Percentiles rank a stretch among this genome's conserved stretches.
These are phyloP conservation scores for Neopestalotiopsis sp. DNA, from an alignment of 2,329 filamentous ascomycete genomes.

Conservation along the genomic window DNA sequence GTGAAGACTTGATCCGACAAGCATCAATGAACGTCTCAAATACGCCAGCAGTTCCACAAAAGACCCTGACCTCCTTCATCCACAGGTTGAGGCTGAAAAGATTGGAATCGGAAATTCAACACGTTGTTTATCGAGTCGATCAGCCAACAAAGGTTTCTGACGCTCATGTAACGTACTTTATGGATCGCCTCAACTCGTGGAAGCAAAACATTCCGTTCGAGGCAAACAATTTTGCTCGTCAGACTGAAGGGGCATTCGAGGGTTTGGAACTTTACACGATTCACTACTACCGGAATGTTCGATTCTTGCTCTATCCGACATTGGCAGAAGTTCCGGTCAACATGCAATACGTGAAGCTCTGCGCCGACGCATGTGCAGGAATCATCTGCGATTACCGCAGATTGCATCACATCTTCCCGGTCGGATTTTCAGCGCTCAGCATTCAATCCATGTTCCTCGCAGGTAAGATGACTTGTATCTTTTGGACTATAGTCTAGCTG, in stretches of 20 bases:
- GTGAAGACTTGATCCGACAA: slow-evolving; percentile 30
- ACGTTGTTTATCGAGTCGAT: slow-evolving; percentile 34
- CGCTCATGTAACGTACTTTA: slow-evolving; percentile 27
- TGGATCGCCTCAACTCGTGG: slow-evolving; percentile 32
- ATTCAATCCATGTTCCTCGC: slow-evolving; percentile 37
- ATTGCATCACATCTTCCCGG: slow-evolving; percentile 35
- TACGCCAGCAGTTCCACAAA: slow-evolving; percentile 30
- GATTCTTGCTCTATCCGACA: slow-evolving; percentile 34
- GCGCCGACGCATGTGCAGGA: slow-evolving; percentile 33
- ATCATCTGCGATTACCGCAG: slow-evolving; percentile 33
- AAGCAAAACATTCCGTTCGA: slow-evolving; percentile 33
- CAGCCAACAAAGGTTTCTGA: slow-evolving; percentile 29
- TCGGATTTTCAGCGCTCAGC: slow-evolving; percentile 36
- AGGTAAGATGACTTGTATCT: slow-evolving; percentile 23
- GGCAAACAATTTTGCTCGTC: slow-evolving; percentile 30
- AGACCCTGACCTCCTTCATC: slow-evolving; percentile 34
- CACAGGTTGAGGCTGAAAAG: slow-evolving; percentile 34
- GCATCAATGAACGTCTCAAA: slow-evolving; percentile 26
- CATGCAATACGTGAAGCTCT: slow-evolving; percentile 32
- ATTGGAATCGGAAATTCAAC: slow-evolving; percentile 37
- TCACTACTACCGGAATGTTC: slow-evolving; percentile 34
- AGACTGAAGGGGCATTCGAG: slow-evolving; percentile 31
- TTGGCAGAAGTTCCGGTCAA: slow-evolving; percentile 33
- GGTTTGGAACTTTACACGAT: slow-evolving; percentile 35
- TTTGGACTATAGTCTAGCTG: background rate